Evolutionary conservation across 768 basidiomycete species (phyloP).

Genomic region (Hydnum rufescens): DNA sequence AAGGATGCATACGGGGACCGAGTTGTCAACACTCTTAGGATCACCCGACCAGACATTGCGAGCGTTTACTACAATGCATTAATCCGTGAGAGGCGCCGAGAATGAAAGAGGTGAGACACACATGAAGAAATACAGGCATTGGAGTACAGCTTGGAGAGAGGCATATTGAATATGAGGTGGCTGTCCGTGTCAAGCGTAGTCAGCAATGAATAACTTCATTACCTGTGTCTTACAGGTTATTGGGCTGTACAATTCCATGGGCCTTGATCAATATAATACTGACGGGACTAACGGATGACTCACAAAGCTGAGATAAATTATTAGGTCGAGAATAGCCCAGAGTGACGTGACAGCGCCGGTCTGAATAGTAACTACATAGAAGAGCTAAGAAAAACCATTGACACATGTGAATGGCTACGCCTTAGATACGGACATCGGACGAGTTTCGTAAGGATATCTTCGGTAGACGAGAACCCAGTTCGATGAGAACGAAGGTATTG

Average conservation of each 20-base stretch:
- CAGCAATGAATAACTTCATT: no score
- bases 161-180: background rate
- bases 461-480: background rate
- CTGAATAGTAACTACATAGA: background rate
- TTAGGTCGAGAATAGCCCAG: background rate
- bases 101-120: background rate
- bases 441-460: background rate
- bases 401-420: background rate
- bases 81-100: background rate
- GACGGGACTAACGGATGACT: background rate
- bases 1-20: background rate
- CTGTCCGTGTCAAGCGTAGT: background rate
- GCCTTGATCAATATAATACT: background rate
- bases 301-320: background rate
- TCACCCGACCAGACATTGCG: background rate
- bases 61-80: background rate
- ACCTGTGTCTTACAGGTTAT: constrained; percentile 1
- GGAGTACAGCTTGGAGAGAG: background rate
- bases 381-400: background rate
- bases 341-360: background rate
- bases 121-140: background rate
- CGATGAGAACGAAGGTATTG: background rate
- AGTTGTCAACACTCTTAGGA: background rate
- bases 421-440: background rate
- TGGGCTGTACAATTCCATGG: background rate